Conservation (phyloP, 2,329 filamentous ascomycete species). For the Colletotrichum sublineola region DNA sequence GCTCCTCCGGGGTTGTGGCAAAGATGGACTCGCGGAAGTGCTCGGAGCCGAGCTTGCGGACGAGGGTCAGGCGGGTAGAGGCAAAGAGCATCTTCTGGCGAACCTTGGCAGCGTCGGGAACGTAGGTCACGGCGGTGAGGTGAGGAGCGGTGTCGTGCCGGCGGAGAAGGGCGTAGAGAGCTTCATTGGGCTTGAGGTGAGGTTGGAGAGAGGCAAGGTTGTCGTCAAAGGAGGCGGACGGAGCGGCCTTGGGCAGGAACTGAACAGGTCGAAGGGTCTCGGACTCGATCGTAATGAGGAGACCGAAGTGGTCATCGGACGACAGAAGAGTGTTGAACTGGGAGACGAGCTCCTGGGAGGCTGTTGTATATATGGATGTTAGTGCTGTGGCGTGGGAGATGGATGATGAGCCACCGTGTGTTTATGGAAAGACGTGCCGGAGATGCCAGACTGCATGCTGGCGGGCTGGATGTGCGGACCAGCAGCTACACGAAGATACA, state of each 20-base stretch:
- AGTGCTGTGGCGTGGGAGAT: neutral
- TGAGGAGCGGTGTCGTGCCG: constrained; percentile 69
- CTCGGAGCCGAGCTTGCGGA: constrained; percentile 82
- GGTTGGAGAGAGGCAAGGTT: constrained; percentile 74
- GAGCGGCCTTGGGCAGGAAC: constrained; percentile 65
- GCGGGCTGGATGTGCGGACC: constrained; percentile 5
- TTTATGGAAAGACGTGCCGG: constrained; percentile 62
- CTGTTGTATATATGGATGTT: constrained; percentile 56
- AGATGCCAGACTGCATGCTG: constrained; percentile 83
- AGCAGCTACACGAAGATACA: neutral
- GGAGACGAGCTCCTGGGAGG: constrained; percentile 81
- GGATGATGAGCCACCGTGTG: neutral
- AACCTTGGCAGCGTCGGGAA: constrained; percentile 83
- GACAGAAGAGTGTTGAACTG: constrained; percentile 79
- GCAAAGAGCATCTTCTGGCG: constrained; percentile 91
- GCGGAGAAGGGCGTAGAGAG: constrained; percentile 82
- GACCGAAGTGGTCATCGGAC: constrained; percentile 72
- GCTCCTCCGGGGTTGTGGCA: constrained; percentile 76
- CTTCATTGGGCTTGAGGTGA: constrained; percentile 74
- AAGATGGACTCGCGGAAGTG: constrained; percentile 84
- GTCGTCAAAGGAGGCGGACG: constrained; percentile 69
- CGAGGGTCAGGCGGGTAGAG: constrained; percentile 79
- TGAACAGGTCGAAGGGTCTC: constrained; percentile 76
- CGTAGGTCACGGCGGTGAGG: constrained; percentile 81
- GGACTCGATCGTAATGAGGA: constrained; percentile 77